These are phyloP conservation scores for Anaeramoeba flamelloides DNA, from an alignment of 78 protist genomes.

Conservation along the genomic window DNA sequence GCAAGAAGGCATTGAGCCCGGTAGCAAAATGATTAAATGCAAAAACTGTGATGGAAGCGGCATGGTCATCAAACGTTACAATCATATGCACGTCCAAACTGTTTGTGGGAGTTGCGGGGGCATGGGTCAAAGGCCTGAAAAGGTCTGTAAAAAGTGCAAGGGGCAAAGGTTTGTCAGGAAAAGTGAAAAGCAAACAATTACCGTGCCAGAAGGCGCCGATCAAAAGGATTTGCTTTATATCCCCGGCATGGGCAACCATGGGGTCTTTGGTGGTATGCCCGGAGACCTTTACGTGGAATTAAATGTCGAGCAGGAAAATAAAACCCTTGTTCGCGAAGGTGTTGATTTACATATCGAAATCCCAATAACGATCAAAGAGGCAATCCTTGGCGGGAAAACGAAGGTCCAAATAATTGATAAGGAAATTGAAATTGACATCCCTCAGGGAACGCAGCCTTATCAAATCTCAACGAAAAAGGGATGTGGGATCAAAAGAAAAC, in stretches of 20 bases:
- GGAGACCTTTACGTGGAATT: conserved; percentile 27
- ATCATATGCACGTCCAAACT: conserved; percentile 8
- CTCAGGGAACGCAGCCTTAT: conserved; percentile 25
- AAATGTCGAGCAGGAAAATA: not conserved
- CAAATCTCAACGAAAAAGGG: not conserved
- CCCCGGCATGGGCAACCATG: conserved; percentile 19
- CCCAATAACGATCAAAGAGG: conserved; percentile 8
- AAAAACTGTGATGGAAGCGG: conserved; percentile 13
- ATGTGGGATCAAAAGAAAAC: conserved; percentile 3
- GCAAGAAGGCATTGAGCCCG: conserved; percentile 18
- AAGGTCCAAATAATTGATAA: conserved; percentile 18
- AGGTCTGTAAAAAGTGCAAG: conserved; percentile 15
- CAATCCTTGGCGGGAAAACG: conserved; percentile 15
- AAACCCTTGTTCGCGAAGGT: conserved; percentile 22
- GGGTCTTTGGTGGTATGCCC: conserved; percentile 21
- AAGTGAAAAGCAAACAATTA: conserved; percentile 10
- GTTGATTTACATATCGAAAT: not conserved
- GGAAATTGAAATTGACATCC: not conserved
- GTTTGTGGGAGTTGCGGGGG: conserved; percentile 6
- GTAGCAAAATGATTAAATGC: conserved; percentile 6
- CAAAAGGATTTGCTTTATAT: not conserved
- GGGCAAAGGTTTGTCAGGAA: conserved; percentile 9
- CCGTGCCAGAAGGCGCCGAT: conserved; percentile 21
- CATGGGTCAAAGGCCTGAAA: conserved; percentile 11
- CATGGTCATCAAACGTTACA: not conserved